Evolutionary conservation across 192 early-diverging fungal species (phyloP).

Genomic region (Jimgerdemannia flammicorona): DNA sequence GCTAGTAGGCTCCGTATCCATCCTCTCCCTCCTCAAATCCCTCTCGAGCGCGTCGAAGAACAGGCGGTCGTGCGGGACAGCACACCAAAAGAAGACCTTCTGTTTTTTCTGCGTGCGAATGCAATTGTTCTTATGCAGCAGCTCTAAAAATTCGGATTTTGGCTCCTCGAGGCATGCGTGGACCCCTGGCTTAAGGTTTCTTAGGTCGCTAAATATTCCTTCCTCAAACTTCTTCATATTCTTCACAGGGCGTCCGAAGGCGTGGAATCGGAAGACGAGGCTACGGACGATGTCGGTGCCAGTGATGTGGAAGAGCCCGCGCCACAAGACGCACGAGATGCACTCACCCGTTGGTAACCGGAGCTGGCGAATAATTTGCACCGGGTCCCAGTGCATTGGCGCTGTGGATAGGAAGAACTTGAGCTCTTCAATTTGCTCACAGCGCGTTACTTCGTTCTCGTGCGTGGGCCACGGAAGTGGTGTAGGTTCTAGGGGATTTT

Average conservation of each 20-base stretch:
- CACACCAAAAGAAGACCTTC: slow-evolving; percentile 99
- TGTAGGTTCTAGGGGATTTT: too few species aligned
- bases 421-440: slow-evolving; percentile 42
- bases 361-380: slow-evolving; percentile 54
- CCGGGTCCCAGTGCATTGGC: slow-evolving; percentile 58
- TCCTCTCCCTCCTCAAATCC: slow-evolving; percentile 91
- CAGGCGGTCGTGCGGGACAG: slow-evolving; percentile 90
- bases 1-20: slow-evolving; percentile 82
- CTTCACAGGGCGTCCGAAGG: slow-evolving; percentile 79
- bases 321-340: slow-evolving; percentile 93
- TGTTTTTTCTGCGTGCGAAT: slow-evolving; percentile 99
- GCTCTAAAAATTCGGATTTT: slow-evolving; percentile 89
- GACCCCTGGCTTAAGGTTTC: slow-evolving; percentile 93
- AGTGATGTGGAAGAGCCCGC: slow-evolving; percentile 90
- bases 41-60: slow-evolving; percentile 96
- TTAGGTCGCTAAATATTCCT: slow-evolving; percentile 93
- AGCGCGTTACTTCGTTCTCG: slow-evolving; percentile 11
- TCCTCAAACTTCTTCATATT: slow-evolving; percentile 98
- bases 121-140: slow-evolving; percentile 93
- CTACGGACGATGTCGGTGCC: slow-evolving; percentile 95
- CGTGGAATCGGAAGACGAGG: slow-evolving; percentile 88
- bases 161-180: slow-evolving; percentile 92
- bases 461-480: slow-evolving; percentile 9
- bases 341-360: slow-evolving; percentile 79
- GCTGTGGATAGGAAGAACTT: slow-evolving; percentile 66